Evolutionary conservation across 2,329 filamentous ascomycete species (phyloP), one percentile per base, ranked within the genome.

Genomic region (Fusarium bactridioides): DNA sequence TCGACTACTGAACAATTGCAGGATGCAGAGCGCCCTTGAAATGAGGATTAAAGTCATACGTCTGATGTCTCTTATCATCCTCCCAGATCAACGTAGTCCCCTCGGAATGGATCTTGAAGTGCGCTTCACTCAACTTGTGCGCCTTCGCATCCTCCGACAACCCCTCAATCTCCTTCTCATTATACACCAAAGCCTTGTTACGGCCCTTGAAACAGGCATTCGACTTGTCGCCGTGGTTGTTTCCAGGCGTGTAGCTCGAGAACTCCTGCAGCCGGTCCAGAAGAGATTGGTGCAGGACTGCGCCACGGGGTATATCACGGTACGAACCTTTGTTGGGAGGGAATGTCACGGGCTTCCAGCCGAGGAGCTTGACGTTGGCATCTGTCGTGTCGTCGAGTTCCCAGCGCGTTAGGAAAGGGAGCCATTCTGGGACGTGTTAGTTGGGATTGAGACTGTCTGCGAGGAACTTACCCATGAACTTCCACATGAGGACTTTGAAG

Each of bases 341-440:
- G 59, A 82, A 83, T 33, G 80, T 79, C 7, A 81, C 73, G 15
- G 67, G 60, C n/a, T 70, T 66, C 67, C 67, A 70, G 11, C 67
- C 67, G 25, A 70, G 61, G 15, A 70, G 54, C 27, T 70, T 70
- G 50, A 70, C 53, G 25, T 78, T 76, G 18, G 41, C 50, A 4
- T 59, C 48, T 47, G 51, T 69, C 16, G 45, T 43, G 18, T 67
- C 64, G 23, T 75, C 64, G 23, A 84, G 74, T 48, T 85, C 83
- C 81, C 81, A 84, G 7, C 83, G 82, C 1, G 80, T 82, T 43
- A 84, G 78, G 61, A 82, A 71, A 1, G 83, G 83, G 3, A 84
- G 72, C 60, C 74, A 81, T 78, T 84, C 83, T 82, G 51, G 7
- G 7, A 23, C 7, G 11, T n/a, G 61, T 66, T 35, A 37, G 62